Percentiles rank a stretch among this genome's conserved stretches.
Evolutionary conservation across 1,139 yeast species (phyloP).

Genomic region (Geotrichum restrictum): DNA sequence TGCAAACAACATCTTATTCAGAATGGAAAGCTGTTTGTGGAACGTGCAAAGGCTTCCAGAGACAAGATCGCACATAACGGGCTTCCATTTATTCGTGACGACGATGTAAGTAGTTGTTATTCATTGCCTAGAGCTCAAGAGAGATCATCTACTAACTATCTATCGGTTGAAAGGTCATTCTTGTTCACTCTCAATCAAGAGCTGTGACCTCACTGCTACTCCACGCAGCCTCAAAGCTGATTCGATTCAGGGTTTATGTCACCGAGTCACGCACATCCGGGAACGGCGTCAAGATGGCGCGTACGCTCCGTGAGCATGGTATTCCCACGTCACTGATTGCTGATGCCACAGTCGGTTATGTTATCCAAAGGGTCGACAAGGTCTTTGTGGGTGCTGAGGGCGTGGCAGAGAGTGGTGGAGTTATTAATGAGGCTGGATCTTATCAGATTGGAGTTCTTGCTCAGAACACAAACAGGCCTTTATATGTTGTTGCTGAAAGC

Average conservation of each 20-base stretch:
- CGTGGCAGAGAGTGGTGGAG: conserved; percentile 97
- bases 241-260: conserved; percentile 83
- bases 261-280: conserved; percentile 89
- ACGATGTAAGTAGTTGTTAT: conserved; percentile 52
- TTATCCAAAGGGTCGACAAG: conserved; percentile 86
- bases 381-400: conserved; percentile 98
- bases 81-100: conserved; percentile 84
- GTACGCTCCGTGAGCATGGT: conserved; percentile 61
- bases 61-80: conserved; percentile 86
- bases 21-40: conserved; percentile 87
- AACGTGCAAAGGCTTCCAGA: conserved; percentile 87
- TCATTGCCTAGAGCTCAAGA: too few species aligned
- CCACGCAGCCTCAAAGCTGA: conserved; percentile 67
- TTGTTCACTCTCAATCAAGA: conserved; percentile 90
- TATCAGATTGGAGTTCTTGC: conserved; percentile 94
- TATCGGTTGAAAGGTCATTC: conserved; percentile 48
- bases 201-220: conserved; percentile 75
- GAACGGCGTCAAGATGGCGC: conserved; percentile 75
- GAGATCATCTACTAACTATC: too few species aligned
- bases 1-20: conserved; percentile 84
- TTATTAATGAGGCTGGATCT: conserved; percentile 91
- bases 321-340: conserved; percentile 90
- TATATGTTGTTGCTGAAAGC: conserved; percentile 88
- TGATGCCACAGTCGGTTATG: conserved; percentile 91
- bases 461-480: conserved; percentile 82